phyloP scores from a whole-genome alignment of 179 eudicot species.

The Beta corolliflora region DNA sequence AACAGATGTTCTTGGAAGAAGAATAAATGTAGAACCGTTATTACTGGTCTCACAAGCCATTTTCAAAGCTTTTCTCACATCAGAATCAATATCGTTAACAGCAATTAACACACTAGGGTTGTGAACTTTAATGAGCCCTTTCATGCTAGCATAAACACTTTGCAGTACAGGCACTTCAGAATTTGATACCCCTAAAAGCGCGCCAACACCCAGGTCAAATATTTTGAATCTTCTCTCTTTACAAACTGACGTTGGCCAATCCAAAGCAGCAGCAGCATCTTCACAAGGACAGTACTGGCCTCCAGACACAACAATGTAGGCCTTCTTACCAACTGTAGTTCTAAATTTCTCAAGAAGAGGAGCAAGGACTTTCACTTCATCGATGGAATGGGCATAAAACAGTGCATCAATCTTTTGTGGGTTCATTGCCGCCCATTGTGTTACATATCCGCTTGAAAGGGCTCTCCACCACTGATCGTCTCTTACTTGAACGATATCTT shows the following conservation, averaged over 20 bases:
- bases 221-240: constrained; percentile 88
- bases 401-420: constrained; percentile 92
- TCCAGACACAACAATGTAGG: constrained; percentile 81
- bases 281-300: constrained; percentile 75
- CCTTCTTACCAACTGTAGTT: constrained; percentile 79
- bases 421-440: constrained; percentile 98
- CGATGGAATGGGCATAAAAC: constrained; percentile 79
- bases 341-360: constrained; percentile 87
- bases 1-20: constrained; percentile 71
- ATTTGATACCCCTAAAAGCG: constrained; percentile 52
- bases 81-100: constrained; percentile 57
- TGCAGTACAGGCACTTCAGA: constrained; percentile 90
- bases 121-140: constrained; percentile 76
- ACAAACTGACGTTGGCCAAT: constrained; percentile 83
- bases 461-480: constrained; percentile 99
- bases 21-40: constrained; percentile 55
- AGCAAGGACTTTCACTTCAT: constrained; percentile 65
- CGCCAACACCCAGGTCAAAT: constrained; percentile 73
- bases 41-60: constrained; percentile 61
- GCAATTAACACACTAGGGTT: constrained; percentile 77
- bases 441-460: constrained; percentile 77
- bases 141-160: constrained; percentile 81
- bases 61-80: constrained; percentile 77
- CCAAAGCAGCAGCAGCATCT: constrained; percentile 69
- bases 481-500: constrained; percentile 81